These are phyloP conservation scores for Calophaca sinica DNA, from an alignment of 306 rosid genomes.

Conservation along the genomic window DNA sequence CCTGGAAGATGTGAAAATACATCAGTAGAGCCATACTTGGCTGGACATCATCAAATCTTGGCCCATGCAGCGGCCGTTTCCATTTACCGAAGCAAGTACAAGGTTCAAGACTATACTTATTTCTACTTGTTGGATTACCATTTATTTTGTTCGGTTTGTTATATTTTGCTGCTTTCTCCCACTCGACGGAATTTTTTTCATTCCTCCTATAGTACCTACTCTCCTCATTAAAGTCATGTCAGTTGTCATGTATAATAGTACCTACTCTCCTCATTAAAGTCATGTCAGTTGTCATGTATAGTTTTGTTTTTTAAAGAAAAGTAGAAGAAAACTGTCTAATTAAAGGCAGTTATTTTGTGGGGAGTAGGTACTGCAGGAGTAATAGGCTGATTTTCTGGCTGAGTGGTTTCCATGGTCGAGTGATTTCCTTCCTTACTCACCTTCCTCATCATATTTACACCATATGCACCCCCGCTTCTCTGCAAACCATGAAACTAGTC, in stretches of 20 bases:
- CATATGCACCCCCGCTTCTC: no score
- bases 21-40: conserved; percentile 75
- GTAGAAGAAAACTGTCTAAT: no score
- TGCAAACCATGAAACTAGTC: no score
- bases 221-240: not conserved
- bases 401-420: no score
- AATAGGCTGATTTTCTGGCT: no score
- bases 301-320: no score
- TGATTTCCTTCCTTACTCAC: no score
- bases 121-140: conserved; percentile 17
- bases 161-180: conserved; percentile 17
- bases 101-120: conserved; percentile 55
- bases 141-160: conserved; percentile 15
- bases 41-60: conserved; percentile 83
- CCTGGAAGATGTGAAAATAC: conserved; percentile 81
- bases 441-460: no score
- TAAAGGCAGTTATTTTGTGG: no score
- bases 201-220: not conserved
- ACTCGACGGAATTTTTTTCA: not conserved
- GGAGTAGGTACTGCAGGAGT: no score
- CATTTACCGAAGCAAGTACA: conserved; percentile 77
- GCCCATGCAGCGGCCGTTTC: conserved; percentile 90
- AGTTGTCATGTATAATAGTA: not conserved
- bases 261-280: not conserved
- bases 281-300: not conserved